Percentiles rank a stretch among this genome's conserved stretches.
phyloP scores from a whole-genome alignment of 306 rosid genomes.

The Cicer yamashitae region DNA sequence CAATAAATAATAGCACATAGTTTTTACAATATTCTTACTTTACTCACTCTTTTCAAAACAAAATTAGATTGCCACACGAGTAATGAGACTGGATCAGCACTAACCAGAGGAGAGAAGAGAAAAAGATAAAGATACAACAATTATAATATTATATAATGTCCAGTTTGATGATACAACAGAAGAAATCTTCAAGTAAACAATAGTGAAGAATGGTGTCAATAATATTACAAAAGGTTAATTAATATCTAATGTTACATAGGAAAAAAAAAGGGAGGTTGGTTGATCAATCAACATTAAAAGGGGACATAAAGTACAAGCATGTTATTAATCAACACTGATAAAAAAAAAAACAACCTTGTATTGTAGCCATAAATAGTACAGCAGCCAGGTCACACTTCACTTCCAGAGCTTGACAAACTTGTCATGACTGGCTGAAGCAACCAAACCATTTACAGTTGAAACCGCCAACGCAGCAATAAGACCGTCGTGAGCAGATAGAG shows the following conservation, averaged over 20 bases:
- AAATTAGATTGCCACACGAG: not conserved
- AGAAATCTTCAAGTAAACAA: conserved; percentile 21
- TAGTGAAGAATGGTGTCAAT: conserved; percentile 12
- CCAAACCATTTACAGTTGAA: conserved; percentile 78
- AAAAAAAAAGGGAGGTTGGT: conserved; percentile 27
- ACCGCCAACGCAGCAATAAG: conserved; percentile 82
- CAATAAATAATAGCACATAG: too few relatives aligned
- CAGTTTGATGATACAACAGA: conserved; percentile 2
- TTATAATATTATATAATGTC: conserved; percentile 13
- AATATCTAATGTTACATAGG: conserved; percentile 40
- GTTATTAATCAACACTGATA: conserved; percentile 41
- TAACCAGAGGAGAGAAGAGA: not conserved
- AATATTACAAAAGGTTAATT: conserved; percentile 46
- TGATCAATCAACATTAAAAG: conserved; percentile 40
- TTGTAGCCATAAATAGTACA: conserved; percentile 19
- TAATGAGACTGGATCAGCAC: not conserved
- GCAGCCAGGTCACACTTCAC: conserved; percentile 40
- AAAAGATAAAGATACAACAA: not conserved
- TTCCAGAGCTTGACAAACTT: conserved; percentile 92
- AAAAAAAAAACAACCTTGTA: conserved; percentile 39
- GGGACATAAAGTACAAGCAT: conserved; percentile 43
- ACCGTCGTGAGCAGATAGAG: conserved; percentile 87
- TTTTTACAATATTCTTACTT: too few relatives aligned
- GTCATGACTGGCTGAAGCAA: conserved; percentile 97
- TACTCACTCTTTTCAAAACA: not conserved